Evolutionary conservation across 495 filamentous ascomycete genomes (phyloP).

Genomic region (Usnea hakonensis): DNA sequence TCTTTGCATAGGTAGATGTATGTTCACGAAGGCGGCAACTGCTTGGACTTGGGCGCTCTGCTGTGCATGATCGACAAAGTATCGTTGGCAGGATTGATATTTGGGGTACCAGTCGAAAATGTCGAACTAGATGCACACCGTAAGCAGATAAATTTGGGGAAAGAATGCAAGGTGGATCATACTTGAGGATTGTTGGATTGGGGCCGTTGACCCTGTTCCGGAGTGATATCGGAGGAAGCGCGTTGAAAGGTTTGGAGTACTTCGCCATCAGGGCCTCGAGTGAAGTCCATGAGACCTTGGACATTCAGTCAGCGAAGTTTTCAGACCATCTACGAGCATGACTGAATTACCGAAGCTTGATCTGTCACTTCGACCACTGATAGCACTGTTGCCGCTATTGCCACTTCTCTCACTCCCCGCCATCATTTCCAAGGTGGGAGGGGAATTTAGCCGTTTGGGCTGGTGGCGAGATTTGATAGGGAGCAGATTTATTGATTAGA

Average conservation of each 20-base stretch:
- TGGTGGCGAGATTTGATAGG: neutral
- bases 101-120: slow-evolving; percentile 90
- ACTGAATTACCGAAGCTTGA: neutral
- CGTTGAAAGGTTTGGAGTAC: slow-evolving; percentile 35
- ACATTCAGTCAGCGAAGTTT: neutral
- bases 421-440: neutral
- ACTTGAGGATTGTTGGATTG: slow-evolving; percentile 38
- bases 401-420: neutral
- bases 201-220: slow-evolving; percentile 18
- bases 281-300: slow-evolving; percentile 11
- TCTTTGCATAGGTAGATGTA: slow-evolving; percentile 45
- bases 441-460: neutral
- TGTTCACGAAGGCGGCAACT: slow-evolving; percentile 89
- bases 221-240: slow-evolving; percentile 24
- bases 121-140: slow-evolving; percentile 51
- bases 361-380: neutral
- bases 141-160: neutral
- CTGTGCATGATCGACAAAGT: slow-evolving; percentile 90
- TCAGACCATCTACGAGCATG: no score
- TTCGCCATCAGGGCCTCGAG: slow-evolving; percentile 9
- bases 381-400: neutral
- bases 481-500: neutral
- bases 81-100: slow-evolving; percentile 84
- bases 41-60: slow-evolving; percentile 77
- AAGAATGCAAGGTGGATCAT: slow-evolving; percentile 5